These are phyloP conservation scores for Phaeosphaeriaceae sp. DNA, from an alignment of 2,329 filamentous ascomycete species.

Conservation along the genomic window DNA sequence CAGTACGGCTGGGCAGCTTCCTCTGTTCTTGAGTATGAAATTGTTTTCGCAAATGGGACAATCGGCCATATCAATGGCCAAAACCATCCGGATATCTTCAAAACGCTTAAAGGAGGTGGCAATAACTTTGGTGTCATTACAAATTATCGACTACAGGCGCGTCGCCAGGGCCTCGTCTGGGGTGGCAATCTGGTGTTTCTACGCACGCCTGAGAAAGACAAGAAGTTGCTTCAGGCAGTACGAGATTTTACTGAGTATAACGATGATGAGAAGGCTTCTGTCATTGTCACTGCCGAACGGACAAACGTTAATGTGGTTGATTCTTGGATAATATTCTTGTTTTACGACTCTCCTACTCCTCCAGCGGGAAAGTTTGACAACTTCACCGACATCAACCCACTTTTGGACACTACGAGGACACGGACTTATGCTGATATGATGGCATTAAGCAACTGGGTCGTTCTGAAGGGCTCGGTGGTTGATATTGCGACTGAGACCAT, in stretches of 20 bases:
- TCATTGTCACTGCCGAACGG: conserved; percentile 39
- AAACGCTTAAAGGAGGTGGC: conserved; percentile 46
- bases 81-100: conserved; percentile 44
- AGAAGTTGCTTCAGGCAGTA: conserved; percentile 55
- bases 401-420: conserved; percentile 55
- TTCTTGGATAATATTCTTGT: conserved; percentile 42
- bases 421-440: conserved; percentile 58
- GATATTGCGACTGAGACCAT: conserved; percentile 45
- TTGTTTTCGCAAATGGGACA: conserved; percentile 56
- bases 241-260: conserved; percentile 63
- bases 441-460: conserved; percentile 52
- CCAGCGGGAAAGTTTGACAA: conserved; percentile 62
- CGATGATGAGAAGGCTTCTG: conserved; percentile 50
- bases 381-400: conserved; percentile 58
- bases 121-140: conserved; percentile 52
- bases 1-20: conserved; percentile 58
- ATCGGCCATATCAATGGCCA: conserved; percentile 31
- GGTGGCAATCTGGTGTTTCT: conserved; percentile 56
- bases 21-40: conserved; percentile 50
- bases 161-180: conserved; percentile 48
- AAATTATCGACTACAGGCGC: conserved; percentile 32
- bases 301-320: conserved; percentile 36
- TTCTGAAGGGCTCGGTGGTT: conserved; percentile 41
- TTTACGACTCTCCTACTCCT: conserved; percentile 45
- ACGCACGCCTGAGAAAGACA: conserved; percentile 43